Conservation (phyloP, 2,329 filamentous ascomycete genomes). For the Byssothecium circinans region DNA sequence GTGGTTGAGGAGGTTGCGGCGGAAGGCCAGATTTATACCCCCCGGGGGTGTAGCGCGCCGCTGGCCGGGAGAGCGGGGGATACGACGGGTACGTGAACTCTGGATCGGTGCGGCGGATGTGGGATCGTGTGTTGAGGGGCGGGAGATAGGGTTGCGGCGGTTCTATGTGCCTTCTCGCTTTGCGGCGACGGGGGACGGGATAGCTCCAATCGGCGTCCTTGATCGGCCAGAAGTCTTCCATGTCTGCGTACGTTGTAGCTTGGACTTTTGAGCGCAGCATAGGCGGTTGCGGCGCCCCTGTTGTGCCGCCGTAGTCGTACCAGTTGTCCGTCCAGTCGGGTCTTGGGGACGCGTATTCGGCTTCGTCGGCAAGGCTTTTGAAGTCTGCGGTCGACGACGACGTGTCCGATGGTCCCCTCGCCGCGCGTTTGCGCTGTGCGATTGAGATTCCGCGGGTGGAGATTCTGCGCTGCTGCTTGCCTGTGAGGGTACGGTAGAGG, state of each 20-base stretch:
- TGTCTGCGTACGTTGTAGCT: neutral
- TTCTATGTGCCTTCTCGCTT: too few relatives aligned
- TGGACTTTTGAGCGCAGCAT: neutral
- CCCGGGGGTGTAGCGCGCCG: neutral
- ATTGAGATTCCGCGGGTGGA: conserved; percentile 26
- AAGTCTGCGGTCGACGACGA: conserved; percentile 17
- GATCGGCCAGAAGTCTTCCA: too few relatives aligned
- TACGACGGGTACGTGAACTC: too few relatives aligned
- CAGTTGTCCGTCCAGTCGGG: conserved; percentile 4
- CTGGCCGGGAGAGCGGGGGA: neutral
- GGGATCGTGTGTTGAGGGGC: too few relatives aligned
- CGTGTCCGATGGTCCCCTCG: conserved; percentile 10
- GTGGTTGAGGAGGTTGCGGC: neutral
- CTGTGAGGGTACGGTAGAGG: conserved; percentile 17
- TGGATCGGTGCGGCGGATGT: too few relatives aligned
- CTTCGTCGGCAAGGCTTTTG: conserved; percentile 21
- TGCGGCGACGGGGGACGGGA: too few relatives aligned
- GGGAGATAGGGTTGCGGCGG: too few relatives aligned
- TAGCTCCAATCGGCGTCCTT: too few relatives aligned
- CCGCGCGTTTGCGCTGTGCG: conserved; percentile 26
- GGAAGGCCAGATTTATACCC: neutral
- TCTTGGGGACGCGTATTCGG: conserved; percentile 24
- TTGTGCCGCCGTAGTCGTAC: neutral
- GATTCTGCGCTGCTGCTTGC: conserved; percentile 18
- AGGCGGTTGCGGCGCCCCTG: neutral